These are phyloP conservation scores for Collybiopsis confluens DNA, from an alignment of 768 basidiomycete genomes.

Conservation along the genomic window DNA sequence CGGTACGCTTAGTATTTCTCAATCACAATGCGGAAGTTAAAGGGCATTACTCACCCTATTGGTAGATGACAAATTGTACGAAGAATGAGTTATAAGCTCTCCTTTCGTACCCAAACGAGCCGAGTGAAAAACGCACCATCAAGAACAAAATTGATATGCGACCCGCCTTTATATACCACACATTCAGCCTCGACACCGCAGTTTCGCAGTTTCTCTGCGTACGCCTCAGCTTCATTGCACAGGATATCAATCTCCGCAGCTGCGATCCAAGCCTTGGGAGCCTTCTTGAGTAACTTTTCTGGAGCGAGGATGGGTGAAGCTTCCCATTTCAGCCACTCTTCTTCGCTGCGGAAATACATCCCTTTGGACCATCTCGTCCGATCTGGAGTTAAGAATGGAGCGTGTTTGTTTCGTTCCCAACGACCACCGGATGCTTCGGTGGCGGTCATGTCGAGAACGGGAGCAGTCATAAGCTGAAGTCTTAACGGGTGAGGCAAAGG, in stretches of 20 bases:
- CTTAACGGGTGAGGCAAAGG: conserved; percentile 46
- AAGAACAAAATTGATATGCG: conserved; percentile 72
- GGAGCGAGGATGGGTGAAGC: conserved; percentile 69
- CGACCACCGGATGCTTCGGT: conserved; percentile 29
- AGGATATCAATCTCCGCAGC: conserved; percentile 66
- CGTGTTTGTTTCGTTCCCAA: conserved; percentile 54
- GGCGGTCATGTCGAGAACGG: conserved; percentile 69
- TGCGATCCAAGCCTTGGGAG: conserved; percentile 57
- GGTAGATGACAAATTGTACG: no score
- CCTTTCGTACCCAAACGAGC: no score
- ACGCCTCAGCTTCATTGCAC: conserved; percentile 60
- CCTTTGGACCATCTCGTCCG: conserved; percentile 74
- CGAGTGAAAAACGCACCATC: conserved; percentile 50
- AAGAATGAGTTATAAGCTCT: no score
- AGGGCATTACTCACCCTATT: neutral
- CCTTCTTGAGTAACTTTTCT: conserved; percentile 41
- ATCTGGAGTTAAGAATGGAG: conserved; percentile 53
- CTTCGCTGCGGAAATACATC: conserved; percentile 61
- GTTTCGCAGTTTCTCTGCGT: conserved; percentile 50
- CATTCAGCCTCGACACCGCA: conserved; percentile 53
- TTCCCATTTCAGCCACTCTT: conserved; percentile 61
- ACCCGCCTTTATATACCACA: conserved; percentile 56
- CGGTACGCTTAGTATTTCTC: no score
- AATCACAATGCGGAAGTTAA: no score
- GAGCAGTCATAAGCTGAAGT: conserved; percentile 66